phyloP scores from a whole-genome alignment of 2,329 filamentous ascomycete genomes.

The Fragosphaeria purpurea region DNA sequence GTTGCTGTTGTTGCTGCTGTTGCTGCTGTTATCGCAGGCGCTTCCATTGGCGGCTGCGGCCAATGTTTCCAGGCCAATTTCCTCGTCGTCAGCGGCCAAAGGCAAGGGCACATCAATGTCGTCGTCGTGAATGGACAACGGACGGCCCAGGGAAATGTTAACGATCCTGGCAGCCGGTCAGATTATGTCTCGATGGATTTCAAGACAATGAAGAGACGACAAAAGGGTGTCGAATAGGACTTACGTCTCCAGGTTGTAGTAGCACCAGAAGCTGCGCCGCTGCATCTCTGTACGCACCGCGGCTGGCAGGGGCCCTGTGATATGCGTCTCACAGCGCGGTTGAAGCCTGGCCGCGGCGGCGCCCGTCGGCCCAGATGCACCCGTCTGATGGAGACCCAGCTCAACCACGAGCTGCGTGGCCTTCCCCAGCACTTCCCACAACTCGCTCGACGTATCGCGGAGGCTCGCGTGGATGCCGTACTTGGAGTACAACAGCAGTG shows the following conservation, averaged over 20 bases:
- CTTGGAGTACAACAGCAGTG: constrained; percentile 1
- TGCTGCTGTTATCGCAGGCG: too few relatives aligned
- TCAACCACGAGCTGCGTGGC: constrained; percentile 3
- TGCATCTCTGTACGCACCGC: constrained; percentile 1
- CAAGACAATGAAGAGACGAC: not conserved
- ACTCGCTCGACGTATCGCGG: constrained; percentile 1
- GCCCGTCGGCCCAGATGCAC: not conserved
- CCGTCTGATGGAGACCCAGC: not conserved
- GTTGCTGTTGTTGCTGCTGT: not conserved
- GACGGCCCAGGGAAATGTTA: constrained; percentile 2
- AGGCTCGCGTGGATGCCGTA: constrained; percentile 3
- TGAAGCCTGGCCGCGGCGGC: not conserved
- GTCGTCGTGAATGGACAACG: constrained; percentile 3
- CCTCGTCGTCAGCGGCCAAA: not conserved
- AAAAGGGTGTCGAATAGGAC: not conserved
- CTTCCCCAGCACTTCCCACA: constrained; percentile 1
- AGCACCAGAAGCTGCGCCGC: constrained; percentile 4
- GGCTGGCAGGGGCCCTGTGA: not conserved
- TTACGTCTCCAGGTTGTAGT: constrained; percentile 4
- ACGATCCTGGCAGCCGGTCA: not conserved
- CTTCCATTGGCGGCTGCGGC: not conserved
- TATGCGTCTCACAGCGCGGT: not conserved
- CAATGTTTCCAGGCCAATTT: not conserved
- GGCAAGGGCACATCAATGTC: constrained; percentile 1
- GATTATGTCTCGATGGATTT: too few relatives aligned